A percentile compares a stretch with the other conserved stretches of the same genome.
phyloP scores from a whole-genome alignment of 257 asterid species.

The Fraxinus cuspidata region DNA sequence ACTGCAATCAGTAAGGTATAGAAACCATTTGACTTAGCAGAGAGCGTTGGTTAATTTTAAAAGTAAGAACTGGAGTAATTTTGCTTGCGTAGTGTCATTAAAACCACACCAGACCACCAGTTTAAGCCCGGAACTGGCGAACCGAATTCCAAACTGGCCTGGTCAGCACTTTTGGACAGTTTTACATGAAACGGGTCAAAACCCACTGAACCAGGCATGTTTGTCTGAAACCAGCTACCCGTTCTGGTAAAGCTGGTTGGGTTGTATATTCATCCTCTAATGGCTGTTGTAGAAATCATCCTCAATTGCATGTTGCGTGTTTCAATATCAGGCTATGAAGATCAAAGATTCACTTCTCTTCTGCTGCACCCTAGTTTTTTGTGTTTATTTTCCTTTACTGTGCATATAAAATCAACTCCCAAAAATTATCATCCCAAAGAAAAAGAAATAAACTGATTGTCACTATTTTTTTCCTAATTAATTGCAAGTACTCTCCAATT shows the following conservation, averaged over 20 bases:
- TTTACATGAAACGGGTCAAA: background rate
- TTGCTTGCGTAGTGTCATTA: background rate
- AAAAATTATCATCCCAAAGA: background rate
- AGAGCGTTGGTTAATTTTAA: conserved; percentile 16
- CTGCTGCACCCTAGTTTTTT: background rate
- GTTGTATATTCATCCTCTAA: background rate
- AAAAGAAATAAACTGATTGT: background rate
- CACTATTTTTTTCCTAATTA: background rate
- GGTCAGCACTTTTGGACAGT: background rate
- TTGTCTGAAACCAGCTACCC: background rate
- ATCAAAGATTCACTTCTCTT: background rate
- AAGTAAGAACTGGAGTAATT: conserved; percentile 1
- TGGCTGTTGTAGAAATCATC: background rate
- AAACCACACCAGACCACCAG: background rate
- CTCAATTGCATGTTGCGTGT: background rate
- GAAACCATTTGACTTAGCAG: conserved; percentile 15
- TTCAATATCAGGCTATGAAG: background rate
- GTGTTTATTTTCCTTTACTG: background rate
- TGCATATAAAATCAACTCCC: background rate
- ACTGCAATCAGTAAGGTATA: conserved; percentile 93
- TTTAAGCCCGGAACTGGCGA: background rate
- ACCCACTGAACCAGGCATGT: background rate
- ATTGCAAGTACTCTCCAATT: background rate
- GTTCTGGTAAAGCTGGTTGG: background rate
- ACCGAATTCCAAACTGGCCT: background rate